Evolutionary conservation across 2,329 filamentous ascomycete genomes (phyloP).

Genomic region (Fusarium coicis): DNA sequence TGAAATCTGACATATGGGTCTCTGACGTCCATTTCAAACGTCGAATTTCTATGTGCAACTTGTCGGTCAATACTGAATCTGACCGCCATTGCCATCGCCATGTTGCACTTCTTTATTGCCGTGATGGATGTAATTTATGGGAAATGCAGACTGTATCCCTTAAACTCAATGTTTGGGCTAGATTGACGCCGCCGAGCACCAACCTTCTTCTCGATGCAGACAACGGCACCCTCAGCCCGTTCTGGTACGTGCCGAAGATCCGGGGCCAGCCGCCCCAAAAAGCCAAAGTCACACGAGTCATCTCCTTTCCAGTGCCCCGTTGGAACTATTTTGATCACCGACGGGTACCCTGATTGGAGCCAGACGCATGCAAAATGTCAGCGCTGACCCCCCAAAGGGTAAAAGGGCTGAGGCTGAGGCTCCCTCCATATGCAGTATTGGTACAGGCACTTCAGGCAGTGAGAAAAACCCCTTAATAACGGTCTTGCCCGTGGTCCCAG

Average conservation of each 20-base stretch:
- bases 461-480: neutral
- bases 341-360: neutral
- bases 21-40: neutral
- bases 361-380: neutral
- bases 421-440: neutral
- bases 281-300: neutral
- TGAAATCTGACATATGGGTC: neutral
- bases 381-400: neutral
- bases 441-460: neutral
- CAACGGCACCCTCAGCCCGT: neutral
- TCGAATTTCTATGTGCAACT: neutral
- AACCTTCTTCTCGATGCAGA: neutral
- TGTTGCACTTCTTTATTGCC: neutral
- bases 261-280: neutral
- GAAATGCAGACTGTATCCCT: neutral
- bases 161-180: neutral
- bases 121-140: neutral
- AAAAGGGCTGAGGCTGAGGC: neutral
- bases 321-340: neutral
- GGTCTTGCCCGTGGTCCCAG: neutral
- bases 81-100: neutral
- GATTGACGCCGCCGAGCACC: neutral
- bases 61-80: neutral
- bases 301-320: neutral
- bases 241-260: neutral